Conservation (phyloP, 495 filamentous ascomycete species). For the Amorphotheca resinae region DNA sequence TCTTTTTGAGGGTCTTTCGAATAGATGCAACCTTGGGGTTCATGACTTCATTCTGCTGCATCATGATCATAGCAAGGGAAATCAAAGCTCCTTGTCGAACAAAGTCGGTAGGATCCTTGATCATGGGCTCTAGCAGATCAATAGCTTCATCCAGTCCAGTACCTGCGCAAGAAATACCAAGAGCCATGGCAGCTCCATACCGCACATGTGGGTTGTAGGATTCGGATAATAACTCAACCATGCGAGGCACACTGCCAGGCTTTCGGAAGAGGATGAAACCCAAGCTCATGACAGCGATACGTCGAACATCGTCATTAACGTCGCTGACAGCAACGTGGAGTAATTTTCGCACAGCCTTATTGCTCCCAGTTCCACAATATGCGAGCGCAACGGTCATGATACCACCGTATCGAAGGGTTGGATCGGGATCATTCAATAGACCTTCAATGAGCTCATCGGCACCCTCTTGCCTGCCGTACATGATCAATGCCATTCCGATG, state of each 20-base stretch:
- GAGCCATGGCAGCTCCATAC: constrained; percentile 95
- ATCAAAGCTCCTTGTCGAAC: constrained; percentile 97
- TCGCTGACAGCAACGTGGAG: constrained; percentile 96
- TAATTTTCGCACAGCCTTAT: constrained; percentile 96
- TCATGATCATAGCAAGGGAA: constrained; percentile 89
- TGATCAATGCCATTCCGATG: constrained; percentile 95
- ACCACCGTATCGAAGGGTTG: constrained; percentile 88
- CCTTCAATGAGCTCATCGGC: constrained; percentile 91
- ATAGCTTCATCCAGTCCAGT: constrained; percentile 96
- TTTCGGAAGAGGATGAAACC: constrained; percentile 99
- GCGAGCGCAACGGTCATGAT: constrained; percentile 98
- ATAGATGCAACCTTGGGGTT: constrained; percentile 78
- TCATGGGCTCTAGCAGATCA: constrained; percentile 95
- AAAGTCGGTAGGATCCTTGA: constrained; percentile 98
- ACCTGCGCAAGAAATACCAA: constrained; percentile 95
- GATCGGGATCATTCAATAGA: constrained; percentile 85
- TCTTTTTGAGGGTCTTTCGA: constrained; percentile 77
- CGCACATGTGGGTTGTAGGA: constrained; percentile 98
- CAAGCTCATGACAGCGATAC: constrained; percentile 94
- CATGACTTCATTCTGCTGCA: constrained; percentile 94
- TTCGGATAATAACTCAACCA: constrained; percentile 97
- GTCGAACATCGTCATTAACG: constrained; percentile 93
- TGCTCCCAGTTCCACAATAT: constrained; percentile 94
- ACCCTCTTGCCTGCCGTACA: constrained; percentile 90
- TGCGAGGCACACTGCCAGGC: constrained; percentile 89